Conservation (phyloP, 768 basidiomycete genomes). For the Erythrobasidium yunnanense region DNA sequence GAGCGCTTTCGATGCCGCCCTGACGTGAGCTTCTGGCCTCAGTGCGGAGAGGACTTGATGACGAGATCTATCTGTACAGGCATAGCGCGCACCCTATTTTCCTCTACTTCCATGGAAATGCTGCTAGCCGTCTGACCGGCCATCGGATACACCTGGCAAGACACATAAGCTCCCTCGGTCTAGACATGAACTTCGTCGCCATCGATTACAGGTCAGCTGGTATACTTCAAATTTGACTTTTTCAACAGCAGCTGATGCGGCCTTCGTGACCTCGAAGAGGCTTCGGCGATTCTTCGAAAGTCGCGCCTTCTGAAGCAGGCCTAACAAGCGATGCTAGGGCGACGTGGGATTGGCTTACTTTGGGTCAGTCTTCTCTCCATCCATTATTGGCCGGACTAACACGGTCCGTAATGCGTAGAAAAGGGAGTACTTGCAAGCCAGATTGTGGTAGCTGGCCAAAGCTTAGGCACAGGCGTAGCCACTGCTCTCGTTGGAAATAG, state of each 20-base stretch:
- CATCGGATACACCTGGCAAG: conserved; percentile 53
- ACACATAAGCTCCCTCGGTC: conserved; percentile 40
- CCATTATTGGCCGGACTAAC: not conserved
- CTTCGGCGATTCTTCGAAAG: conserved; percentile 69
- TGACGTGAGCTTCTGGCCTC: not conserved
- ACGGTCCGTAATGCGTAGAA: conserved; percentile 16
- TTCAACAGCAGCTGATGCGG: not conserved
- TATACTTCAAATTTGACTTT: not conserved
- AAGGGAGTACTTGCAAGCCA: conserved; percentile 53
- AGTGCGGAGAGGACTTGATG: not conserved
- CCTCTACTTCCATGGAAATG: conserved; percentile 85
- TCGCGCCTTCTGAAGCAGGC: conserved; percentile 60
- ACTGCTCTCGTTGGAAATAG: conserved; percentile 43
- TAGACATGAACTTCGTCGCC: conserved; percentile 64
- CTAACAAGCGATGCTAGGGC: conserved; percentile 59
- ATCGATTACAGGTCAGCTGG: conserved; percentile 64
- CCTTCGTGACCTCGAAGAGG: conserved; percentile 43
- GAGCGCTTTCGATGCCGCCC: not conserved
- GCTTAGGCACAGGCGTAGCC: conserved; percentile 72
- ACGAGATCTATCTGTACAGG: not conserved
- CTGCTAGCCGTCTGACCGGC: conserved; percentile 60
- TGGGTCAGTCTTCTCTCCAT: not conserved
- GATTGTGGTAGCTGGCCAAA: conserved; percentile 71
- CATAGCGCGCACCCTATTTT: not conserved
- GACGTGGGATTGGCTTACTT: conserved; percentile 66